Conservation (phyloP, 2,329 filamentous ascomycete genomes). For the Penicillium aurantiogriseum region DNA sequence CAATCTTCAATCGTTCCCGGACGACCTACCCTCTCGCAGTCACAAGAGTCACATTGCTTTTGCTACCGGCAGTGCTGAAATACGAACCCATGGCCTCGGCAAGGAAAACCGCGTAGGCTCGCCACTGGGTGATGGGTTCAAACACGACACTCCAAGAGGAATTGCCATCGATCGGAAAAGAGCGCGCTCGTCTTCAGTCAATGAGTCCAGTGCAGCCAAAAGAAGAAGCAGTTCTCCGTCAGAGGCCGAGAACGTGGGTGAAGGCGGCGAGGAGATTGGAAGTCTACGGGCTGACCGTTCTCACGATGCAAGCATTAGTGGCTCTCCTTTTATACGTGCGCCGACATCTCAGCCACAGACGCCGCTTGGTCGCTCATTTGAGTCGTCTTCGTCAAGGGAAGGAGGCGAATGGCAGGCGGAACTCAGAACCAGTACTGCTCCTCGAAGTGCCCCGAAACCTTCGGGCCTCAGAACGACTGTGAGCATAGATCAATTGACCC, state of each 20-base stretch:
- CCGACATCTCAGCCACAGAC: slow-evolving; percentile 33
- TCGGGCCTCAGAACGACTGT: slow-evolving; percentile 30
- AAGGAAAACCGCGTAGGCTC: slow-evolving; percentile 22
- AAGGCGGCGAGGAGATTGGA: slow-evolving; percentile 21
- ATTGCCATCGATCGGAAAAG: slow-evolving; percentile 28
- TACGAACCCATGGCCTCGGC: slow-evolving; percentile 5
- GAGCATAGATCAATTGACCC: slow-evolving; percentile 22
- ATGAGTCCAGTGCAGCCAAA: slow-evolving; percentile 29
- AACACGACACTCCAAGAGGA: slow-evolving; percentile 7
- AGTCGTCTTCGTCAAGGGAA: slow-evolving; percentile 27
- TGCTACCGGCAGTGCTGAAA: slow-evolving; percentile 11
- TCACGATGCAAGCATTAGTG: slow-evolving; percentile 45
- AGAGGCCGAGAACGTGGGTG: slow-evolving; percentile 24
- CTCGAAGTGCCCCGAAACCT: slow-evolving; percentile 23
- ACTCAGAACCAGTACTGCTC: slow-evolving; percentile 14
- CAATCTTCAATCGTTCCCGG: slow-evolving; percentile 16
- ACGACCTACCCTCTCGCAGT: slow-evolving; percentile 14
- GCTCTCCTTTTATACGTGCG: slow-evolving; percentile 50
- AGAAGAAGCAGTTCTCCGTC: slow-evolving; percentile 29
- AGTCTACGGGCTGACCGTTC: slow-evolving; percentile 29
- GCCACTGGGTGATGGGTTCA: slow-evolving; percentile 16
- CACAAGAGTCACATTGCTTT: slow-evolving; percentile 13
- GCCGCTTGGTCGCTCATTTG: slow-evolving; percentile 32
- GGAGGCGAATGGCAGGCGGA: slow-evolving; percentile 22
- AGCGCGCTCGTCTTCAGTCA: slow-evolving; percentile 33